A percentile compares a stretch with the other conserved stretches of the same genome.
phyloP scores from a whole-genome alignment of 305 asterid genomes.

The Plantago rigida region DNA sequence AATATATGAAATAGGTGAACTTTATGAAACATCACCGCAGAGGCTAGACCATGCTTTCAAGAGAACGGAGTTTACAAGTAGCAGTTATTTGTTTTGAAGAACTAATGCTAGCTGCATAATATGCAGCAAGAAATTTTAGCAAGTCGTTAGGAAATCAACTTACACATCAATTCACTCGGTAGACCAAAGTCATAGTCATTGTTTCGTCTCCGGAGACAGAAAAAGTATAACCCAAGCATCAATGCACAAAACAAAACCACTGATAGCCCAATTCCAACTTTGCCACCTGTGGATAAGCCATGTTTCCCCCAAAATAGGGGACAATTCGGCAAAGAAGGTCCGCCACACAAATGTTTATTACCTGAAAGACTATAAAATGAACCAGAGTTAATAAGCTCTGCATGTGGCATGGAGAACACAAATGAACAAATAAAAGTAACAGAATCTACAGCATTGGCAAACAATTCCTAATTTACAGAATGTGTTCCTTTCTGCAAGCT shows the following conservation, averaged over 20 bases:
- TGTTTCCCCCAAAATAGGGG: slow-evolving; percentile 75
- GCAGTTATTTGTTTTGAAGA: neutral
- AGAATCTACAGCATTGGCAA: neutral
- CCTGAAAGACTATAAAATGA: slow-evolving; percentile 56
- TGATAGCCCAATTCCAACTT: slow-evolving; percentile 54
- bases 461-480: no score
- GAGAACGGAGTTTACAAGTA: neutral
- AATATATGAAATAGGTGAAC: neutral
- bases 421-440: neutral
- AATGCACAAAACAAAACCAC: slow-evolving; percentile 37
- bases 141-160: slow-evolving; percentile 26
- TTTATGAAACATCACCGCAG: no score
- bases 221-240: slow-evolving; percentile 36
- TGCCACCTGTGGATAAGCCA: slow-evolving; percentile 74
- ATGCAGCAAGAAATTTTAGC: neutral
- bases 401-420: neutral
- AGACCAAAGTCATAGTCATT: slow-evolving; percentile 84
- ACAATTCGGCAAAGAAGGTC: slow-evolving; percentile 69
- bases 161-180: slow-evolving; percentile 70
- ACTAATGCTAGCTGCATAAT: no score
- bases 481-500: no score
- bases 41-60: no score
- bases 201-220: slow-evolving; percentile 45
- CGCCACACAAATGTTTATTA: slow-evolving; percentile 86
- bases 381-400: slow-evolving; percentile 12